Conservation (phyloP, 257 asterid species). For the Lycium barbarum region DNA sequence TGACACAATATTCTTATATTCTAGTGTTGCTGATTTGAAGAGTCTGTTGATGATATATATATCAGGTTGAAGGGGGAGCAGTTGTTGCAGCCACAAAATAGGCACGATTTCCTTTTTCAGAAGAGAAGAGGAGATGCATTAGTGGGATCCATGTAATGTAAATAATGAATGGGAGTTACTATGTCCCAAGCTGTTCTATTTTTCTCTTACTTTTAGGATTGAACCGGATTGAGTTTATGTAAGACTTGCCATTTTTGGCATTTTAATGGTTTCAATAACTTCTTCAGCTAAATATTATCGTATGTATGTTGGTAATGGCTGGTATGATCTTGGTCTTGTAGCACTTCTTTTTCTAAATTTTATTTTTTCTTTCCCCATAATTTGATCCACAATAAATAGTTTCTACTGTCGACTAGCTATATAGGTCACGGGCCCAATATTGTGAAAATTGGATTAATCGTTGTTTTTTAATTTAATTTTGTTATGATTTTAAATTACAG, state of each 20-base stretch:
- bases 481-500: too few relatives aligned
- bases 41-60: constrained; percentile 36
- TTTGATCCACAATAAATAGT: too few relatives aligned
- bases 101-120: constrained; percentile 31
- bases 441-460: too few relatives aligned
- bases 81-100: constrained; percentile 77
- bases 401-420: too few relatives aligned
- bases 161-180: not conserved
- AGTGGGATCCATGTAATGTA: not conserved
- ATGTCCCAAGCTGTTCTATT: not conserved
- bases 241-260: not conserved
- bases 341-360: not conserved
- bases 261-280: not conserved
- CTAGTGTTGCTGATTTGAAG: not conserved
- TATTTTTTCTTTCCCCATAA: not conserved
- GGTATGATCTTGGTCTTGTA: not conserved
- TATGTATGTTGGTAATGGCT: not conserved
- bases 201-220: not conserved
- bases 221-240: not conserved
- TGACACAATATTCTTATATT: constrained; percentile 21
- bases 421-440: too few relatives aligned
- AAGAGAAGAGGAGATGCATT: not conserved
- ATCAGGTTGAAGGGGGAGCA: constrained; percentile 79
- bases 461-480: too few relatives aligned
- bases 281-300: not conserved